Evolutionary conservation across 345 rosid species (phyloP), one percentile per base, ranked within the genome.

Genomic region (Aquilaria malaccensis): DNA sequence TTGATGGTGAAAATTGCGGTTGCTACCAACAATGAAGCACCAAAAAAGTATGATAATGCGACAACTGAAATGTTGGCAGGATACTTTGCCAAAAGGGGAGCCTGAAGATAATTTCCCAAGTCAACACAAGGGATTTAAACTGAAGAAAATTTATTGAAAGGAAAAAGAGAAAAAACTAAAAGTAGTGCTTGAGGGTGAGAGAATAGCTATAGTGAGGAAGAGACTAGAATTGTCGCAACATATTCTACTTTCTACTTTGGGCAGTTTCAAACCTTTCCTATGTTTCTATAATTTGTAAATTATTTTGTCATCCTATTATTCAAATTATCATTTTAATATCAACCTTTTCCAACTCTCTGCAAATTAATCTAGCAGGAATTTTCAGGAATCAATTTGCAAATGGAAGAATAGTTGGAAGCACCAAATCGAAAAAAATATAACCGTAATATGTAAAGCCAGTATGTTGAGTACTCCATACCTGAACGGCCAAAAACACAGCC

Each of bases 401-500:
- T 4, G 5, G 43, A 37, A 37, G 43, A 37, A 37, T 9, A 37
- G 43, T 9, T 37, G 5, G 43, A 37, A 37, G 7, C 63, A 15
- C 43, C 43, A 37, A 37, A 11, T n/a, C 31, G n/a, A 37, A 43
- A 31, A 30, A 11, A 46, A 61, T 4, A 15, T 30, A 68, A 49
- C 49, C 32, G 13, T 45, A 37, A 1, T 32, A 47, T 48, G 43
- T 9, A 37, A 37, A 30, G 15, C 33, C 31, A 1, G 30, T 37
- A 9, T 1, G 43, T 37, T 37, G 43, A 22, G 22, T 22, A 22
- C 22, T 31, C 45, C 30, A 71, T 79, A 90, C 97, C 97, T 90
- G 97, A 72, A 87, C 79, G 69, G 88, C 97, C 33, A 87, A 75
- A 72, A 81, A 90, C 41, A 84, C 76, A 58, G 97, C 95, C 95